Base-by-base conservation (phyloP, 148 eudicot species). In the Camellia granthamiana region DNA sequence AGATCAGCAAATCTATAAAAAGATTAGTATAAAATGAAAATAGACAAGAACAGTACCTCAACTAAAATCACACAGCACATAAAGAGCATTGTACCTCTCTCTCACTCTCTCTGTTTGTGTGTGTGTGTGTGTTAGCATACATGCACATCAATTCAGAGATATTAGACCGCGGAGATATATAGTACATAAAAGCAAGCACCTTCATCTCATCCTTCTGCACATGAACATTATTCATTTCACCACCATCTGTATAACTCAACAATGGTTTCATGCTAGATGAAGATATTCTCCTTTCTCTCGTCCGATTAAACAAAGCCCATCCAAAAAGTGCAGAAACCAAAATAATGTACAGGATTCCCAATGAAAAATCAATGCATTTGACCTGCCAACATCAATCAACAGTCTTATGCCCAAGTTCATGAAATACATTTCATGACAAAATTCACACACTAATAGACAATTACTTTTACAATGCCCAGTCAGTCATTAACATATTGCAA, bases 261-360 rank as follows among this genome's bases (percentile, higher is more conserved):
- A 92, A 78, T 43, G 93, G 88, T 63, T 81, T 58, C 46, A 72
- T 56, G 74, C 70, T 82, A 81, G 90, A 89, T 66, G 86, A 80
- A 81, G 87, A 71, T 71, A 75, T 83, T 43, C 83, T 84, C 78
- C 86, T 85, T 79, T 83, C 90, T 84, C 80, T 43, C 74, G 77
- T 82, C 64, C 70, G 79, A 69, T 76, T 76, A 66, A 85, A 85
- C 65, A 87, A 85, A 15, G 87, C 90, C 94, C 94, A 90, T 78
- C 92, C 90, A 78, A 87, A 81, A 81, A 91, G 86, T 73, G 88
- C 87, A 83, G 86, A 86, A 84, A 90, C 84, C 83, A 88, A 71
- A 74, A 91, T 21, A 72, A 88, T 73, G 77, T 85, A 91, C 73
- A 91, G 61, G 62, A 88, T 74, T 77, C 79, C 84, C 90, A 91